Percentiles rank a stretch among this genome's conserved stretches.
Evolutionary conservation across 306 rosid species (phyloP).

Genomic region (Phaseolus lunatus): DNA sequence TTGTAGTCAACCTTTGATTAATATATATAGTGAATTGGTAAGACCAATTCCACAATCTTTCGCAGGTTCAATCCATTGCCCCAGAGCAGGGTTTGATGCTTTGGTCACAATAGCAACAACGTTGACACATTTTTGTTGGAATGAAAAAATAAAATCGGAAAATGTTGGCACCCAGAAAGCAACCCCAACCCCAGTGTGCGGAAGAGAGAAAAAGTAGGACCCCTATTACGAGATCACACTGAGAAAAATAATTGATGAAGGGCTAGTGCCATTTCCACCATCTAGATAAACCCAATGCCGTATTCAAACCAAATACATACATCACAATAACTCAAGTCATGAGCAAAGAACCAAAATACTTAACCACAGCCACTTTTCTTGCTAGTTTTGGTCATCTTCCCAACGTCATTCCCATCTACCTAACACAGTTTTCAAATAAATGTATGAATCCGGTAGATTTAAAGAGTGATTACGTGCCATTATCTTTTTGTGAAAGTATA

Average conservation of each 20-base stretch:
- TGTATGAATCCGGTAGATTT: background rate
- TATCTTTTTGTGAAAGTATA: background rate
- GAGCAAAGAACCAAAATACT: conserved; percentile 39
- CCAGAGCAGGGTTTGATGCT: background rate
- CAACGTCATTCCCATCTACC: conserved; percentile 40
- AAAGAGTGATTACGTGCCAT: background rate
- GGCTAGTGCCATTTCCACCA: conserved; percentile 38
- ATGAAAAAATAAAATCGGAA: background rate
- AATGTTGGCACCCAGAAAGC: conserved; percentile 30
- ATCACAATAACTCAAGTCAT: conserved; percentile 19
- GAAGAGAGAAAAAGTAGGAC: conserved; percentile 26
- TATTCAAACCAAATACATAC: conserved; percentile 43
- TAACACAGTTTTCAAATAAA: conserved; percentile 16
- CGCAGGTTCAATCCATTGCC: background rate
- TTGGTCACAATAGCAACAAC: conserved; percentile 10
- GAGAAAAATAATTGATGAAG: conserved; percentile 23
- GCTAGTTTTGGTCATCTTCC: conserved; percentile 36
- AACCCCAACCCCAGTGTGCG: background rate
- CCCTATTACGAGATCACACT: conserved; percentile 6
- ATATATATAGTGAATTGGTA: background rate
- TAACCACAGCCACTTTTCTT: conserved; percentile 23
- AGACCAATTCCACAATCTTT: conserved; percentile 9
- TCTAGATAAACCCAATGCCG: conserved; percentile 41
- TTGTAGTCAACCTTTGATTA: conserved; percentile 21
- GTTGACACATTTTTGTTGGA: background rate